These are phyloP conservation scores for Diospyros kaki DNA, from an alignment of 148 eudicot species.

Conservation along the genomic window DNA sequence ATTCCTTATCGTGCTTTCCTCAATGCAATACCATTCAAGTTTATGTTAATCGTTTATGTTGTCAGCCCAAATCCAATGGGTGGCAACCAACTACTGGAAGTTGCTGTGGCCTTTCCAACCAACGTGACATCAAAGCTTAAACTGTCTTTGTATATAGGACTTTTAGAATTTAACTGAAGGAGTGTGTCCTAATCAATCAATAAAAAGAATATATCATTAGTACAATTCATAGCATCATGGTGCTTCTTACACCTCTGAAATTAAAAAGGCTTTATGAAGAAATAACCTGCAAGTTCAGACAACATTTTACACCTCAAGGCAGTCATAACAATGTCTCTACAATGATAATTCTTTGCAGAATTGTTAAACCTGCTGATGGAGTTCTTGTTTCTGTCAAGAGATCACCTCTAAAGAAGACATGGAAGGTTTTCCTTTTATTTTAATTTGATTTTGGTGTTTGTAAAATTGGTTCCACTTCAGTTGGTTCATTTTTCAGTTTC, in stretches of 20 bases:
- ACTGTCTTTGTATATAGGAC: no score
- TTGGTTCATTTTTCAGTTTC: not conserved
- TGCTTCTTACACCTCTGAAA: not conserved
- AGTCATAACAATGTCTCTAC: slow-evolving; percentile 12
- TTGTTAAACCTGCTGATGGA: slow-evolving; percentile 83
- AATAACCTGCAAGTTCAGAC: not conserved
- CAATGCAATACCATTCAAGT: no score
- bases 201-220: no score
- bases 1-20: no score
- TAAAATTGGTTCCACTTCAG: not conserved
- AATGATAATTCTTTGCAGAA: slow-evolving; percentile 46
- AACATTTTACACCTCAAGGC: not conserved
- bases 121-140: no score
- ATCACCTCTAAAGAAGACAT: slow-evolving; percentile 60
- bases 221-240: no score
- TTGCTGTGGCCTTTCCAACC: no score
- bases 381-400: slow-evolving; percentile 82
- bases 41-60: no score
- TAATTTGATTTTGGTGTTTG: slow-evolving; percentile 19
- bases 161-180: no score
- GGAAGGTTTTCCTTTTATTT: slow-evolving; percentile 59
- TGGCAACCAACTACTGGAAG: no score
- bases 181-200: no score
- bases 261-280: not conserved
- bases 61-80: no score